Evolutionary conservation across 768 basidiomycete genomes (phyloP).

Genomic region (Trametes gibbosa): DNA sequence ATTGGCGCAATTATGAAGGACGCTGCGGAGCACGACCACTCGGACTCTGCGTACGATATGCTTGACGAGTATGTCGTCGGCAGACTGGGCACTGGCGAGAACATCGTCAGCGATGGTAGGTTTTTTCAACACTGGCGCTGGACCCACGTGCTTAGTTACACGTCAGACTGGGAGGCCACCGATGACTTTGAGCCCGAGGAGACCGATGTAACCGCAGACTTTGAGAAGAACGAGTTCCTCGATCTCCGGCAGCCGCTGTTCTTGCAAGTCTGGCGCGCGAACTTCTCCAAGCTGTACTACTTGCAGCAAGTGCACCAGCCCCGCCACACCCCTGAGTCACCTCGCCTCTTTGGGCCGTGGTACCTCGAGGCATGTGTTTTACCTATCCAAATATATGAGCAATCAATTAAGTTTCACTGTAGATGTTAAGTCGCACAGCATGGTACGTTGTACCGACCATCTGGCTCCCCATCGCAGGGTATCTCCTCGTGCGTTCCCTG

Average conservation of each 20-base stretch:
- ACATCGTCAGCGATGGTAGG: conserved; percentile 76
- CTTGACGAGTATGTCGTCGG: conserved; percentile 86
- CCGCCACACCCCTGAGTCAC: conserved; percentile 77
- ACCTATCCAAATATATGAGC: too few relatives aligned
- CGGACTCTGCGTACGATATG: conserved; percentile 89
- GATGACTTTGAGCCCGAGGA: conserved; percentile 92
- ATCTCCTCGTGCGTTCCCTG: conserved; percentile 79
- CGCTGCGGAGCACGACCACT: conserved; percentile 80
- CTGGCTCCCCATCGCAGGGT: conserved; percentile 85
- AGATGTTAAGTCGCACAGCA: conserved; percentile 80
- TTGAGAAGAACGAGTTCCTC: conserved; percentile 85
- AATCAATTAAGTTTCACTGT: too few relatives aligned
- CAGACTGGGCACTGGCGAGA: conserved; percentile 70
- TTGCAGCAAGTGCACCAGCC: conserved; percentile 97
- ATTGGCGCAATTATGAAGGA: conserved; percentile 81
- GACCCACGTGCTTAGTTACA: conserved; percentile 1
- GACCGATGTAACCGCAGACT: conserved; percentile 80
- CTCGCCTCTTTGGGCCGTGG: conserved; percentile 80
- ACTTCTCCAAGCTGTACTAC: conserved; percentile 95
- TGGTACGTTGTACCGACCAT: conserved; percentile 94
- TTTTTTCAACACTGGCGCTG: conserved; percentile 16
- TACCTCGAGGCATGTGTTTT: conserved; percentile 68
- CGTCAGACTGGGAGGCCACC: conserved; percentile 79
- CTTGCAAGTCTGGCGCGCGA: conserved; percentile 81
- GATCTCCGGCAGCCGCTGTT: conserved; percentile 85